Conservation (phyloP, 2,329 filamentous ascomycete genomes). For the Pyricularia grisea region DNA sequence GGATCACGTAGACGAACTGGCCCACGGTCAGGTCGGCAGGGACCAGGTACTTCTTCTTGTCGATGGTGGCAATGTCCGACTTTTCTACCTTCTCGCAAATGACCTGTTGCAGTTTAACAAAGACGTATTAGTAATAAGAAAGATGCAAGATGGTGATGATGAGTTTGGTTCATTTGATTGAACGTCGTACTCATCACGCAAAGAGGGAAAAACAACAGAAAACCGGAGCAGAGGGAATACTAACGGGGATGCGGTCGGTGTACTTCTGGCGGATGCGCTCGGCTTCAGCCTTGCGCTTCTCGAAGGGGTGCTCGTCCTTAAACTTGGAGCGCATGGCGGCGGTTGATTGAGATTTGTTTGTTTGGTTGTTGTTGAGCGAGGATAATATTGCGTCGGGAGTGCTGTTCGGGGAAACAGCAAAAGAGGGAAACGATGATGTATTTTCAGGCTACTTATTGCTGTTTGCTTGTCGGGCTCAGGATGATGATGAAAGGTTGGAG, state of each 20-base stretch:
- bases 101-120: constrained; percentile 47
- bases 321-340: constrained; percentile 95
- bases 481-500: background rate
- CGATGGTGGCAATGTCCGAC: constrained; percentile 97
- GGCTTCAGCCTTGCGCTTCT: constrained; percentile 99
- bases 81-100: constrained; percentile 99
- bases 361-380: constrained; percentile 9
- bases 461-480: background rate
- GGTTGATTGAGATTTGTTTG: background rate
- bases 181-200: background rate
- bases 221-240: constrained; percentile 27
- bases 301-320: constrained; percentile 99
- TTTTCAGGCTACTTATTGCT: background rate
- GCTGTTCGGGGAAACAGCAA: background rate
- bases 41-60: constrained; percentile 99
- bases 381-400: background rate
- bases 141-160: background rate
- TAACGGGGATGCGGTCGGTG: constrained; percentile 92
- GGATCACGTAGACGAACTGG: constrained; percentile 98
- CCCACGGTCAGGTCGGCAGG: constrained; percentile 96
- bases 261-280: constrained; percentile 99
- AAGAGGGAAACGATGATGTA: background rate
- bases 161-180: background rate
- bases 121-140: constrained; percentile 12
- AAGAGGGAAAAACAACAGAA: background rate